phyloP scores from a whole-genome alignment of 345 rosid genomes.

The Eucalyptus cloeziana region DNA sequence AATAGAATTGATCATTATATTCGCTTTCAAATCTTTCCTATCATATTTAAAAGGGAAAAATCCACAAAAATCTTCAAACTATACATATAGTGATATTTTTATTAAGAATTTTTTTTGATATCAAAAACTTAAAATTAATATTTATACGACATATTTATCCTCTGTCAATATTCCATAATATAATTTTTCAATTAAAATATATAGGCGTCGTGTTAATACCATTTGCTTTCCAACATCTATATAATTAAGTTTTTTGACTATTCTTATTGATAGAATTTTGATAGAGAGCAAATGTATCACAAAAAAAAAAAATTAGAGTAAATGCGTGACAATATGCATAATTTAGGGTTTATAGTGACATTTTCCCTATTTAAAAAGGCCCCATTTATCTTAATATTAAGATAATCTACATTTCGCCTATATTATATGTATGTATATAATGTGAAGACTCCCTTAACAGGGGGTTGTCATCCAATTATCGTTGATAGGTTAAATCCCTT shows the following conservation, averaged over 20 bases:
- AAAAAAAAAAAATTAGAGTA: too few relatives aligned
- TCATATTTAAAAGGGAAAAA: neutral
- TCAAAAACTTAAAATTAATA: too few relatives aligned
- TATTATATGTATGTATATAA: neutral
- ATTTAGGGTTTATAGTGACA: too few relatives aligned
- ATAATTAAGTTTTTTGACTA: fast-evolving
- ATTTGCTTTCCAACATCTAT: fast-evolving
- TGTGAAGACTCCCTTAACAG: neutral
- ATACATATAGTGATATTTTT: too few relatives aligned
- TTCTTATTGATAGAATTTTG: too few relatives aligned
- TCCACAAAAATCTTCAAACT: neutral
- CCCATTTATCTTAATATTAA: neutral
- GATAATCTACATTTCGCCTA: neutral
- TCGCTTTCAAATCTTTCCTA: neutral
- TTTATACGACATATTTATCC: neutral
- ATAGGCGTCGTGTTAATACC: fast-evolving
- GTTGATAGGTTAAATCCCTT: neutral
- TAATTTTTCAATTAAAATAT: too few relatives aligned
- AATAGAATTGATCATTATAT: too few relatives aligned
- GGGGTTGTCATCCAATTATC: neutral
- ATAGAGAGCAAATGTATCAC: fast-evolving
- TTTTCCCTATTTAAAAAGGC: too few relatives aligned
- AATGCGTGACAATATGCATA: fast-evolving
- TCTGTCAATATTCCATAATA: fast-evolving
- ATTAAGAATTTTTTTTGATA: too few relatives aligned